Percentiles rank a stretch among this genome's conserved stretches.
These are phyloP conservation scores for Fusarium austroafricanum DNA, from an alignment of 2,329 filamentous ascomycete species.

Conservation along the genomic window DNA sequence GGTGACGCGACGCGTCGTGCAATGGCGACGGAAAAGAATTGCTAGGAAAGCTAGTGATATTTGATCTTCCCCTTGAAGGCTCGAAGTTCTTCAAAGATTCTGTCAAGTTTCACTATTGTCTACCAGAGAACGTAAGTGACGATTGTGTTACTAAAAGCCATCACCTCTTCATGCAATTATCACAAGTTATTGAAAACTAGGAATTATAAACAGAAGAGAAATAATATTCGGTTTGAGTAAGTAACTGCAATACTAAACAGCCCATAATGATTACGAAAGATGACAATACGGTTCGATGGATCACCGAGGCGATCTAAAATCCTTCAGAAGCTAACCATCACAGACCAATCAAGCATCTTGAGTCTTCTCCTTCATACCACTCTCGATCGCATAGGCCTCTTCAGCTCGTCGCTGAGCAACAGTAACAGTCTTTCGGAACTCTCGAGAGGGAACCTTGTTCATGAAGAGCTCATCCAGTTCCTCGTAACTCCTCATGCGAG, in stretches of 20 bases:
- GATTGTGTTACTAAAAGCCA: no score
- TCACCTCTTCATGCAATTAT: no score
- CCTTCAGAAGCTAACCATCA: not conserved
- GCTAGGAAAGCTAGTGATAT: no score
- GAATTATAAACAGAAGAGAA: not conserved
- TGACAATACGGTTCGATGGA: no score
- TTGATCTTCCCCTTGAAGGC: no score
- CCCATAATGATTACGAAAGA: no score
- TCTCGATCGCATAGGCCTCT: conserved; percentile 40
- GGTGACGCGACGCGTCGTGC: no score
- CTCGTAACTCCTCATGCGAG: conserved; percentile 43
- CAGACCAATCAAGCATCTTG: not conserved
- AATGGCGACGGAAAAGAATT: no score
- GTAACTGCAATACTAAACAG: not conserved
- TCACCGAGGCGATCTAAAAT: no score
- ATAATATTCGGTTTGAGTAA: not conserved
- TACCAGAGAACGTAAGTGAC: no score
- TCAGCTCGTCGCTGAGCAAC: conserved; percentile 41
- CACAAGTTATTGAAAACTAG: not conserved
- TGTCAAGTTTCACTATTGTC: no score
- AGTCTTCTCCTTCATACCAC: not conserved
- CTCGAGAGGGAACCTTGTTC: conserved; percentile 38
- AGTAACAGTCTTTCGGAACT: conserved; percentile 42
- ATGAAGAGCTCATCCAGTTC: conserved; percentile 48
- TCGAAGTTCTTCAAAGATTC: no score